These are phyloP conservation scores for Remersonia thermophila DNA, from an alignment of 2,329 filamentous ascomycete genomes.

Conservation along the genomic window DNA sequence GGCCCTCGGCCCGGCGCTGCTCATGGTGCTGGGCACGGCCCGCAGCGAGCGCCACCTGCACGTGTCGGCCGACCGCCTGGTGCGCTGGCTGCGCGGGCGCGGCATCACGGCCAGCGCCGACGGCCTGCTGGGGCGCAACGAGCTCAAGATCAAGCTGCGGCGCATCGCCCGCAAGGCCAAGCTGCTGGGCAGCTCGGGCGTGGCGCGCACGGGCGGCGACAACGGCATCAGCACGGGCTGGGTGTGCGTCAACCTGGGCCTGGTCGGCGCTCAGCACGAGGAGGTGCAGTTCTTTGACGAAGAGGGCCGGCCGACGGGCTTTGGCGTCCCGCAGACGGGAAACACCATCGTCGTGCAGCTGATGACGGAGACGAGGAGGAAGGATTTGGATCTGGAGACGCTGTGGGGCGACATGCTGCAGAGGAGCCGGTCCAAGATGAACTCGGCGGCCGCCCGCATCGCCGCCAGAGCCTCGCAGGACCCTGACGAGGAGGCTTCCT, in stretches of 20 bases:
- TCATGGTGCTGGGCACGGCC: conserved; percentile 88
- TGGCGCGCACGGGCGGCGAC: conserved; percentile 47
- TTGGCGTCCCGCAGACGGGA: conserved; percentile 44
- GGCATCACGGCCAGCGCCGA: conserved; percentile 69
- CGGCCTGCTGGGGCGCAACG: conserved; percentile 77
- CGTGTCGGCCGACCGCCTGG: conserved; percentile 78
- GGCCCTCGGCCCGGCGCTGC: conserved; percentile 72
- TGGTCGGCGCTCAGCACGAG: conserved; percentile 43
- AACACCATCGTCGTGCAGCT: conserved; percentile 46
- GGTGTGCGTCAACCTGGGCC: conserved; percentile 86
- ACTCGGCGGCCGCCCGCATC: not conserved
- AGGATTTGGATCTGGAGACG: conserved; percentile 40
- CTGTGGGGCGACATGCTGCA: conserved; percentile 36
- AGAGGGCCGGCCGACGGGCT: conserved; percentile 58
- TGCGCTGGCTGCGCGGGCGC: conserved; percentile 70
- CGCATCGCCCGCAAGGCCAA: conserved; percentile 72
- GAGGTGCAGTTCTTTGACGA: conserved; percentile 34
- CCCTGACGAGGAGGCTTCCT: too few relatives aligned
- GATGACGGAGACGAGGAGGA: conserved; percentile 41
- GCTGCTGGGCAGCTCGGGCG: conserved; percentile 61
- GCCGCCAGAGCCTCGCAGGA: not conserved
- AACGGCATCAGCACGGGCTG: conserved; percentile 88
- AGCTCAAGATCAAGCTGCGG: conserved; percentile 76
- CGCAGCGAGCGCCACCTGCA: conserved; percentile 89
- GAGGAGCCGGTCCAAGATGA: conserved; percentile 11